Evolutionary conservation across 2,329 filamentous ascomycete species (phyloP).

Genomic region (Colletotrichum graminicola): DNA sequence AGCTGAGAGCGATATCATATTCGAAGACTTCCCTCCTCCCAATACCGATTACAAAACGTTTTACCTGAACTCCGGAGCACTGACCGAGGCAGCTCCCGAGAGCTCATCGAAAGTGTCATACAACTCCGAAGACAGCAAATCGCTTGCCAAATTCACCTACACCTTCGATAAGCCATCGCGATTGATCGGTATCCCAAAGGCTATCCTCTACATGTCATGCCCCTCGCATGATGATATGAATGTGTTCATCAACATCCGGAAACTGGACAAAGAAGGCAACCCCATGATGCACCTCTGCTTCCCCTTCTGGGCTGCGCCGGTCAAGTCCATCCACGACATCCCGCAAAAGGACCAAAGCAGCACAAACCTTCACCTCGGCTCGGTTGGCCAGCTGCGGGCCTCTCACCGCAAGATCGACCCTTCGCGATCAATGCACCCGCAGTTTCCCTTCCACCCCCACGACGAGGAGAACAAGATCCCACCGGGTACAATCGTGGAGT

Average conservation of each 20-base stretch:
- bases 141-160: conserved; percentile 52
- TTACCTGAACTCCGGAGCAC: conserved; percentile 45
- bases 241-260: conserved; percentile 59
- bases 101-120: conserved; percentile 46
- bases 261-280: conserved; percentile 57
- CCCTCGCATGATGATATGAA: conserved; percentile 57
- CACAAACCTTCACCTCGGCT: conserved; percentile 56
- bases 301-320: conserved; percentile 49
- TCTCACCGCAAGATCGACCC: conserved; percentile 56
- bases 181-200: conserved; percentile 61
- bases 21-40: conserved; percentile 51
- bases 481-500: conserved; percentile 56
- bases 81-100: conserved; percentile 23
- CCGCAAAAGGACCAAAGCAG: conserved; percentile 53
- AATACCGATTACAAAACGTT: conserved; percentile 51
- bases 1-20: conserved; percentile 50
- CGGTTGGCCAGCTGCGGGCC: conserved; percentile 58
- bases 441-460: conserved; percentile 55
- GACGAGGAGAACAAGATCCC: conserved; percentile 54
- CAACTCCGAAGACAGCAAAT: conserved; percentile 48
- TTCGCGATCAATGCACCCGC: conserved; percentile 48
- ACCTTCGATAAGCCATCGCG: conserved; percentile 54
- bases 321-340: conserved; percentile 48
- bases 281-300: conserved; percentile 58
- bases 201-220: conserved; percentile 59